Evolutionary conservation across 192 early-diverging fungal genomes (phyloP).

Genomic region (Spizellomyces punctatus): DNA sequence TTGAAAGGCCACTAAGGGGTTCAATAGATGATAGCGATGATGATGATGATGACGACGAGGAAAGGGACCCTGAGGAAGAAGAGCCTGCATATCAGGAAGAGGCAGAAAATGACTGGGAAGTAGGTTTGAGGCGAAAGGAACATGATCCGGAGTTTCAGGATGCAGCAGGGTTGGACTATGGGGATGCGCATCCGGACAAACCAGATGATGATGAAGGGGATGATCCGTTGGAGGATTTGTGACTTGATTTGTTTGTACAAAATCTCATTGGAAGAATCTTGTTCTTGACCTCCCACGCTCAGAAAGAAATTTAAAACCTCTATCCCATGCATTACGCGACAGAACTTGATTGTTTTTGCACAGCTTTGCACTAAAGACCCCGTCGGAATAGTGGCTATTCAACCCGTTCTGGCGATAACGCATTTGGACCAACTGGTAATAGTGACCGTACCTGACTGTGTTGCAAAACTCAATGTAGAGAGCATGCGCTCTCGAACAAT

Average conservation of each 20-base stretch:
- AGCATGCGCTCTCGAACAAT: too few relatives aligned
- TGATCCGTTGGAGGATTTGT: conserved; percentile 27
- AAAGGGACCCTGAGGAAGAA: background rate
- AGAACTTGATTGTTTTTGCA: too few relatives aligned
- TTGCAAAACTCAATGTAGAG: too few relatives aligned
- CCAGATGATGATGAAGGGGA: conserved; percentile 30
- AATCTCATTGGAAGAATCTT: too few relatives aligned
- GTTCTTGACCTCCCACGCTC: background rate
- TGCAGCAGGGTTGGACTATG: conserved; percentile 22
- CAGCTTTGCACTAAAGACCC: too few relatives aligned
- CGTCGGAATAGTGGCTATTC: too few relatives aligned
- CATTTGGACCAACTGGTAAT: too few relatives aligned
- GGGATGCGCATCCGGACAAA: conserved; percentile 12
- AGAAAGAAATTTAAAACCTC: too few relatives aligned
- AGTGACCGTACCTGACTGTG: too few relatives aligned
- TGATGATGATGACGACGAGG: background rate
- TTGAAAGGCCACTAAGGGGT: background rate
- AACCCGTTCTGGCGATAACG: too few relatives aligned
- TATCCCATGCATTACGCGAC: too few relatives aligned
- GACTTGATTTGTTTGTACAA: background rate
- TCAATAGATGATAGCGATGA: background rate
- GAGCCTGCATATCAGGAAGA: conserved; percentile 19
- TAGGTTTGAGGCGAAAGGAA: conserved; percentile 22
- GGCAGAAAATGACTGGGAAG: conserved; percentile 27
- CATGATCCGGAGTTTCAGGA: conserved; percentile 28